Evolutionary conservation across 2,329 filamentous ascomycete species (phyloP).

Genomic region (Didymella pomorum): DNA sequence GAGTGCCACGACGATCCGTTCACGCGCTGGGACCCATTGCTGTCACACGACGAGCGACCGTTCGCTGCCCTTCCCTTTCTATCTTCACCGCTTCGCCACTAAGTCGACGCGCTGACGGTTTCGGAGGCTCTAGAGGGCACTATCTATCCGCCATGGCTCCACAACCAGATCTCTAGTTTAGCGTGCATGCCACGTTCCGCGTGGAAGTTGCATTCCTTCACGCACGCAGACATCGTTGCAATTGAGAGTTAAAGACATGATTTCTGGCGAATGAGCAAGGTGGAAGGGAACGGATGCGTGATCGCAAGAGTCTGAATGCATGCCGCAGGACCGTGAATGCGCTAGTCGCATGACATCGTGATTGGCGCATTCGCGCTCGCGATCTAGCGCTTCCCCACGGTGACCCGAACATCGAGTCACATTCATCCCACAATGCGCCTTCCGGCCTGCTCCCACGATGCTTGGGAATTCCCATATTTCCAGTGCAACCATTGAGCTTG

Average conservation of each 20-base stretch:
- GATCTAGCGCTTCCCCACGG: neutral
- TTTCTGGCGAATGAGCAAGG: neutral
- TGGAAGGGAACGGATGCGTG: slow-evolving; percentile 2
- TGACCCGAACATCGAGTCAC: neutral
- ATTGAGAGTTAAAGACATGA: neutral
- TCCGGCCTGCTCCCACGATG: neutral
- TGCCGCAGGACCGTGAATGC: neutral
- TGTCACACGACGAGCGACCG: slow-evolving; percentile 8
- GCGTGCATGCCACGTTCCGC: slow-evolving; percentile 3
- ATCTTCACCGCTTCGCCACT: slow-evolving; percentile 16
- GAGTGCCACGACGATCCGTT: slow-evolving; percentile 11
- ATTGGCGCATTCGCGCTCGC: neutral
- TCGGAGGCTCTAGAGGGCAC: slow-evolving; percentile 5
- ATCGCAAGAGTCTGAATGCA: neutral
- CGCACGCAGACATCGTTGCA: neutral
- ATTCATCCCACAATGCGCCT: neutral
- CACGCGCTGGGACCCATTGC: neutral
- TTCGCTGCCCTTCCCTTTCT: slow-evolving; percentile 2
- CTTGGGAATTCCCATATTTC: neutral
- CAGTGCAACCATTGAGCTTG: neutral
- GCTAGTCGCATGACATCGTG: slow-evolving; percentile 2
- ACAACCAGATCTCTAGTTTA: slow-evolving; percentile 7
- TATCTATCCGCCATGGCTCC: slow-evolving; percentile 16
- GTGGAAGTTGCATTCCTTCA: neutral
- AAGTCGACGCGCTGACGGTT: slow-evolving; percentile 12